These are phyloP conservation scores for Closterium sp. DNA, from an alignment of 139 green algal species.

Conservation along the genomic window DNA sequence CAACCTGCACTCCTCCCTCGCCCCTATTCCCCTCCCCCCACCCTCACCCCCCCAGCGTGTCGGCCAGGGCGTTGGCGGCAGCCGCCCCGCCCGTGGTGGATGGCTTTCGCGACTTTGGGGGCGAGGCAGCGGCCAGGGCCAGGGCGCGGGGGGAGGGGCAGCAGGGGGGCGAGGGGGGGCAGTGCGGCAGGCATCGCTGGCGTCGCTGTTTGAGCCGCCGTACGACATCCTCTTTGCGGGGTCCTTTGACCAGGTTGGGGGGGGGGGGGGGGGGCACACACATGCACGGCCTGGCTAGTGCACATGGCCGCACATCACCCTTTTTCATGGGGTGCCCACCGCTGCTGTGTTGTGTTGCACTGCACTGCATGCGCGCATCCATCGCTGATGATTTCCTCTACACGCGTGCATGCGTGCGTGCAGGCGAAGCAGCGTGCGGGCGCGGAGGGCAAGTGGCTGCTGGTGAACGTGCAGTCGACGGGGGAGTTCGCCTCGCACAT, in stretches of 20 bases:
- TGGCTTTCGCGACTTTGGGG: slow-evolving; percentile 50
- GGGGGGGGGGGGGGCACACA: not conserved
- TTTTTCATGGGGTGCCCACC: not conserved
- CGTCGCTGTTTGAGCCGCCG: slow-evolving; percentile 36
- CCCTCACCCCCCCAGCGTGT: not conserved
- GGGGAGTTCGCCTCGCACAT: slow-evolving; percentile 75
- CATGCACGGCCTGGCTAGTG: not conserved
- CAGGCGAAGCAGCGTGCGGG: slow-evolving; percentile 16
- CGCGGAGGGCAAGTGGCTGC: slow-evolving; percentile 66
- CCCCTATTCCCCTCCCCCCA: too few species aligned
- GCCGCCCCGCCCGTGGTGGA: not conserved
- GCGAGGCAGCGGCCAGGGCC: slow-evolving; percentile 33
- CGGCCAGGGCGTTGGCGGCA: not conserved
- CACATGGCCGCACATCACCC: not conserved
- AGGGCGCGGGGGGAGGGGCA: not conserved
- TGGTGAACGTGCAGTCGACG: slow-evolving; percentile 79
- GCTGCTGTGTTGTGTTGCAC: not conserved
- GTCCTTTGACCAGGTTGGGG: slow-evolving; percentile 19
- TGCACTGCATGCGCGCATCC: too few species aligned
- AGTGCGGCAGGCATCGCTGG: not conserved
- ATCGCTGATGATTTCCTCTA: too few species aligned
- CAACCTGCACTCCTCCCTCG: too few species aligned
- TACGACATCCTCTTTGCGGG: slow-evolving; percentile 47
- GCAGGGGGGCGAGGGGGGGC: slow-evolving; percentile 14
- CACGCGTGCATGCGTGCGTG: not conserved